Percentiles rank a stretch among this genome's conserved stretches.
These are phyloP conservation scores for Mallotus japonicus DNA, from an alignment of 441 rosid species.

Conservation along the genomic window DNA sequence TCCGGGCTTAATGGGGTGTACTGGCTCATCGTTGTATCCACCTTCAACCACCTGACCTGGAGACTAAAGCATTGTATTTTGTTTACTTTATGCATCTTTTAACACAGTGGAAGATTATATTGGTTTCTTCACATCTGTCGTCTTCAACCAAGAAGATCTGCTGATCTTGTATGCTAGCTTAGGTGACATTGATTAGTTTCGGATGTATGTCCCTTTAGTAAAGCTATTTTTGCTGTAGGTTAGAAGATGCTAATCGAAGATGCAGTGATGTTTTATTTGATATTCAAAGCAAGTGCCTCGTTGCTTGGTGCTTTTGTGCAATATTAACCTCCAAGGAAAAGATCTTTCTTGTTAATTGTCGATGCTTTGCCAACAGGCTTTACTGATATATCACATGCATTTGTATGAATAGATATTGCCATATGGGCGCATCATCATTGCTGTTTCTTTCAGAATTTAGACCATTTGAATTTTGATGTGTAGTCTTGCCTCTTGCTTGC, in stretches of 20 bases:
- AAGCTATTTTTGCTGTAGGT: not conserved
- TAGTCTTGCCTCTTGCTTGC: no score
- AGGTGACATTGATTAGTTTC: not conserved
- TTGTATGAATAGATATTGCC: no score
- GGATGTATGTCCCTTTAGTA: not conserved
- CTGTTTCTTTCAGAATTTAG: no score
- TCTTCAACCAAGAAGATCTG: slow-evolving; percentile 3
- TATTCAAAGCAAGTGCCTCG: not conserved
- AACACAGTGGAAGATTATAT: slow-evolving; percentile 33
- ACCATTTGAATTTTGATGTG: no score
- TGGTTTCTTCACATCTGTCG: slow-evolving; percentile 18
- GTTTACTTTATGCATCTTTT: slow-evolving; percentile 40
- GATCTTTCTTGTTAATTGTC: not conserved
- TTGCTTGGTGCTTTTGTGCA: not conserved
- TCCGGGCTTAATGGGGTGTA: slow-evolving; percentile 21
- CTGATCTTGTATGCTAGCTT: not conserved
- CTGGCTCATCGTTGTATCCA: slow-evolving; percentile 6
- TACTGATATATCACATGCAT: no score
- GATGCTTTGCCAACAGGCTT: not conserved
- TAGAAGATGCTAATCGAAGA: not conserved
- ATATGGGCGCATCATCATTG: no score
- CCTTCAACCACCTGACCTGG: slow-evolving; percentile 17
- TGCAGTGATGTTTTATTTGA: no score
- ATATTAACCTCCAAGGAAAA: not conserved
- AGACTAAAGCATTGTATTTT: slow-evolving; percentile 33